phyloP scores from a whole-genome alignment of 2,329 filamentous ascomycete species.

The Trichoderma koningii region DNA sequence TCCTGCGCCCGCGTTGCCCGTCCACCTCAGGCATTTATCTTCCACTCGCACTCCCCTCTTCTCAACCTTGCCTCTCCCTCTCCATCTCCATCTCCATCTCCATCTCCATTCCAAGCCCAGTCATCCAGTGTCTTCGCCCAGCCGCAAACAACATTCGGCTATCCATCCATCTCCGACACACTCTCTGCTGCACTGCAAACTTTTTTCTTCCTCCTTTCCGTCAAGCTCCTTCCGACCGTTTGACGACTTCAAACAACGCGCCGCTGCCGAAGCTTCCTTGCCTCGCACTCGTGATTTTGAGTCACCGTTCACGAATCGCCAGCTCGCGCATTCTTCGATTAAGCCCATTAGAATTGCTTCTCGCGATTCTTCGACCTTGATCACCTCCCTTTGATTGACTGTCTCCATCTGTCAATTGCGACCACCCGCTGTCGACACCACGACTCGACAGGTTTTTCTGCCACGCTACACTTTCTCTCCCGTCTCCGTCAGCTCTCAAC shows the following conservation, averaged over 20 bases:
- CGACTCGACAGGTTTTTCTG: conserved; percentile 13
- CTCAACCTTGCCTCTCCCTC: conserved; percentile 16
- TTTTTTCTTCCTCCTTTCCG: not conserved
- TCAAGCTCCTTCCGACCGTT: not conserved
- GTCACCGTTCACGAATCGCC: conserved; percentile 2
- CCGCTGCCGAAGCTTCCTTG: conserved; percentile 14
- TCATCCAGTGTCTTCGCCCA: not conserved
- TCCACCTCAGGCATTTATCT: conserved; percentile 4
- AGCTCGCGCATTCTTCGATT: conserved; percentile 19
- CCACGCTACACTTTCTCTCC: not conserved
- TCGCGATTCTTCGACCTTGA: conserved; percentile 14
- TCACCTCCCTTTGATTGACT: conserved; percentile 17
- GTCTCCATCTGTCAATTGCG: conserved; percentile 8
- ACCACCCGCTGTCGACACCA: conserved; percentile 14
- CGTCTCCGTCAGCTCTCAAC: conserved; percentile 11
- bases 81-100: not conserved
- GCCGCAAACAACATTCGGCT: conserved; percentile 1
- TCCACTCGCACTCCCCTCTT: conserved; percentile 17
- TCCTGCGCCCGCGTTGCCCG: conserved; percentile 24
- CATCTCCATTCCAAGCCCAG: conserved; percentile 17
- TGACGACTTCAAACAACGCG: conserved; percentile 8
- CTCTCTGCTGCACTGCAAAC: not conserved
- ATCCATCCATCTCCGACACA: not conserved
- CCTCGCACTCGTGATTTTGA: conserved; percentile 1
- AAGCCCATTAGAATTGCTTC: conserved; percentile 18